Percentiles rank a stretch among this genome's conserved stretches.
These are phyloP conservation scores for Gnomoniopsis sp. DNA, from an alignment of 2,329 filamentous ascomycete genomes.

Conservation along the genomic window DNA sequence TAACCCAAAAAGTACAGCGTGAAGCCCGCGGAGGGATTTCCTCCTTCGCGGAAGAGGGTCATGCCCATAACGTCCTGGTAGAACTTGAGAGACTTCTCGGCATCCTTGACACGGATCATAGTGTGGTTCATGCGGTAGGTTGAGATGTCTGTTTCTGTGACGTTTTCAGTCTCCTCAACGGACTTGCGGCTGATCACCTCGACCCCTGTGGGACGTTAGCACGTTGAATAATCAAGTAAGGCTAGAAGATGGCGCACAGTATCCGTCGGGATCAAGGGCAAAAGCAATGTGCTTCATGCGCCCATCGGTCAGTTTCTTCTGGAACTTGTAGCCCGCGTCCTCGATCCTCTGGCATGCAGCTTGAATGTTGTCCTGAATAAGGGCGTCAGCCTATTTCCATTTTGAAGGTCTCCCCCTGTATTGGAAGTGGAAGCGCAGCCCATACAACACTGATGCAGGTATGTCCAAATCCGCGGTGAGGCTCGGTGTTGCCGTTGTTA, in stretches of 20 bases:
- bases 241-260: conserved; percentile 44
- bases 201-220: conserved; percentile 42
- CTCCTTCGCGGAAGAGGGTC: conserved; percentile 70
- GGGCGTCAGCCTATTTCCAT: neutral
- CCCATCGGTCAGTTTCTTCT: conserved; percentile 91
- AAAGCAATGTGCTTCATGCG: conserved; percentile 88
- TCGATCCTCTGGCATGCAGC: conserved; percentile 86
- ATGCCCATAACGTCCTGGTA: conserved; percentile 89
- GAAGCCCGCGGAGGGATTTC: conserved; percentile 70
- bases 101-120: conserved; percentile 91
- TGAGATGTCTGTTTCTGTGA: conserved; percentile 67
- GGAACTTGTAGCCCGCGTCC: conserved; percentile 86
- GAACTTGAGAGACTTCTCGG: conserved; percentile 70
- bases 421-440: neutral
- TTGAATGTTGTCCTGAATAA: conserved; percentile 66
- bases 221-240: neutral
- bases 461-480: conserved; percentile 80
- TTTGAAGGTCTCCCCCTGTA: neutral
- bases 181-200: conserved; percentile 74
- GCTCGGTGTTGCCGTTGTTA: conserved; percentile 88
- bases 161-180: conserved; percentile 67
- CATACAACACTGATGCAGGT: conserved; percentile 67
- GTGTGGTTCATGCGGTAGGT: conserved; percentile 87
- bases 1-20: conserved; percentile 94
- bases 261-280: conserved; percentile 80